Percentiles rank a stretch among this genome's conserved stretches.
phyloP scores from a whole-genome alignment of 495 filamentous ascomycete genomes.

The Penicillium tannophilum region DNA sequence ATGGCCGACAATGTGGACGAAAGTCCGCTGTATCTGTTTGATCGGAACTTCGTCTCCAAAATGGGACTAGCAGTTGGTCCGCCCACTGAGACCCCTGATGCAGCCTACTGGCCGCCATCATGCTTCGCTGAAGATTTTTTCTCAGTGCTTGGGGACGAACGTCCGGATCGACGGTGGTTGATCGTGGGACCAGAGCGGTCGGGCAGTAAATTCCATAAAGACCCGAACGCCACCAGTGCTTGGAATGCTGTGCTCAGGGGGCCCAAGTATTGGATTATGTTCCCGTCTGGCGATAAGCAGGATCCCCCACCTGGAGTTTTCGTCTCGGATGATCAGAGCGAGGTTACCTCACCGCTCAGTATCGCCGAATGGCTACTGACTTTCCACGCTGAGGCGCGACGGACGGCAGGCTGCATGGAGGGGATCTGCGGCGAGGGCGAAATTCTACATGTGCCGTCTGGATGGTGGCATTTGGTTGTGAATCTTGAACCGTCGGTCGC shows the following conservation, averaged over 20 bases:
- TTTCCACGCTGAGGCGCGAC: slow-evolving; percentile 87
- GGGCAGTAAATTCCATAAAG: slow-evolving; percentile 95
- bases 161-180: slow-evolving; percentile 90
- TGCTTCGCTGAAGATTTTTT: slow-evolving; percentile 93
- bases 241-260: slow-evolving; percentile 96
- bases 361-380: slow-evolving; percentile 94
- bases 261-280: slow-evolving; percentile 98
- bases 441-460: slow-evolving; percentile 87
- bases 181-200: slow-evolving; percentile 89
- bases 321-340: slow-evolving; percentile 87
- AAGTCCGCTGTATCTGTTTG: slow-evolving; percentile 91
- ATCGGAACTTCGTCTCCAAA: slow-evolving; percentile 83
- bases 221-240: slow-evolving; percentile 75
- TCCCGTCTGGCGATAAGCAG: slow-evolving; percentile 64
- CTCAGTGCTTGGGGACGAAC: slow-evolving; percentile 71
- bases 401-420: slow-evolving; percentile 77
- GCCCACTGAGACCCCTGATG: slow-evolving; percentile 40
- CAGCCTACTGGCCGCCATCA: slow-evolving; percentile 78
- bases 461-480: slow-evolving; percentile 97
- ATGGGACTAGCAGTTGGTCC: slow-evolving; percentile 70
- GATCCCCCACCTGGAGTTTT: slow-evolving; percentile 84
- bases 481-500: slow-evolving; percentile 84
- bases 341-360: slow-evolving; percentile 91
- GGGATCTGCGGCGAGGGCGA: slow-evolving; percentile 87
- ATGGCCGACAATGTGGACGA: slow-evolving; percentile 84